Evolutionary conservation across 352 stramenopile species (phyloP).

Genomic region (Globisporangium viniferum): DNA sequence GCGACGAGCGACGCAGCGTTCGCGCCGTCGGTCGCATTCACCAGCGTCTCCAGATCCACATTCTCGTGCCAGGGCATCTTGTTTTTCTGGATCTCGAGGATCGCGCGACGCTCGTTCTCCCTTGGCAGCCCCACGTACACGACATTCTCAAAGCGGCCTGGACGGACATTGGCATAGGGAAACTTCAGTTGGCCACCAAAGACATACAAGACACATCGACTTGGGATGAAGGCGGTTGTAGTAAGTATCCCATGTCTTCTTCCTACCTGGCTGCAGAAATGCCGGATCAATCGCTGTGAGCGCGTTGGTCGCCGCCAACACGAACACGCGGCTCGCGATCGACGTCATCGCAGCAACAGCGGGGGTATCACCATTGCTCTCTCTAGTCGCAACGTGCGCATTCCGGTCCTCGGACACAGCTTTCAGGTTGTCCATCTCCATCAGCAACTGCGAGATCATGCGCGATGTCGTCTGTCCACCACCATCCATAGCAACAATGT

Average conservation of each 20-base stretch:
- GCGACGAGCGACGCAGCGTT: slow-evolving; percentile 76
- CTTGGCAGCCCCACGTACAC: slow-evolving; percentile 70
- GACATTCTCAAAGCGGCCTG: slow-evolving; percentile 83
- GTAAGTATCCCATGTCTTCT: neutral
- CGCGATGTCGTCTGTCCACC: slow-evolving; percentile 55
- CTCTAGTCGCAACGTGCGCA: slow-evolving; percentile 11
- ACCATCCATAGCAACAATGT: neutral
- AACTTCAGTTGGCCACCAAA: neutral
- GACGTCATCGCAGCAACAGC: slow-evolving; percentile 19
- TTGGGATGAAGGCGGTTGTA: neutral
- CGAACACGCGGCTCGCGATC: slow-evolving; percentile 57
- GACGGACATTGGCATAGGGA: neutral
- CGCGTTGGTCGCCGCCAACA: slow-evolving; percentile 76
- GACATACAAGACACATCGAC: neutral
- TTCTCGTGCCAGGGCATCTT: slow-evolving; percentile 73
- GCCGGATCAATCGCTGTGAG: slow-evolving; percentile 75
- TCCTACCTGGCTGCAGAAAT: slow-evolving; percentile 73
- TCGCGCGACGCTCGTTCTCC: slow-evolving; percentile 46
- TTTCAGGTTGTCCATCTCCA: slow-evolving; percentile 78
- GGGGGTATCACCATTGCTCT: neutral
- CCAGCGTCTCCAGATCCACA: slow-evolving; percentile 44
- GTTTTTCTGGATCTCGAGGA: slow-evolving; percentile 55
- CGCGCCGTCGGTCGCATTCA: slow-evolving; percentile 51
- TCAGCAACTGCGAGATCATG: slow-evolving; percentile 85
- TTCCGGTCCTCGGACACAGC: slow-evolving; percentile 44